phyloP scores from a whole-genome alignment of 176 grass and related monocot species.

The Musa itinerans region DNA sequence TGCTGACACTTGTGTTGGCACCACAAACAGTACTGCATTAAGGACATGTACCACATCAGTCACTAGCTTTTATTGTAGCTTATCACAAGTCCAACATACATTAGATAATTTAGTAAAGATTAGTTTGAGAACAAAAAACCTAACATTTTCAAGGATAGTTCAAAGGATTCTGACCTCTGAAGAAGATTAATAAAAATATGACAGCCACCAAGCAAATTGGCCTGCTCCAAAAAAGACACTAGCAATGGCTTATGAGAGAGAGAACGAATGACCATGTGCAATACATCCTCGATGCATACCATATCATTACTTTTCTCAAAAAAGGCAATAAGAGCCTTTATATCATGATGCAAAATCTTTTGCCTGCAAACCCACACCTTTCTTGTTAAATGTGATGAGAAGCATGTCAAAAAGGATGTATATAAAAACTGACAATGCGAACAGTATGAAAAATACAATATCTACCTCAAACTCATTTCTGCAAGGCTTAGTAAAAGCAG shows the following conservation, averaged over 20 bases:
- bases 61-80: no score
- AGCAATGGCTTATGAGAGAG: conserved; percentile 66
- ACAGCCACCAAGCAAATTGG: conserved; percentile 79
- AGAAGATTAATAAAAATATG: conserved; percentile 92
- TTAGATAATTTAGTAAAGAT: no score
- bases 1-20: no score
- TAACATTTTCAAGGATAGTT: neutral
- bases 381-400: neutral
- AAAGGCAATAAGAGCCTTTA: conserved; percentile 82
- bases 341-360: conserved; percentile 67
- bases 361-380: conserved; percentile 45
- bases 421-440: neutral
- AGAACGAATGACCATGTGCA: conserved; percentile 84
- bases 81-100: no score
- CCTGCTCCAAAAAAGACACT: conserved; percentile 74
- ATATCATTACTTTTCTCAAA: conserved; percentile 96
- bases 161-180: conserved; percentile 47
- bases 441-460: neutral
- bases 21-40: no score
- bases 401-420: neutral
- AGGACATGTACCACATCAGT: no score
- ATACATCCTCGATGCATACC: conserved; percentile 85
- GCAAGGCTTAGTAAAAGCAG: conserved; percentile 87
- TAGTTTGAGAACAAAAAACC: neutral
- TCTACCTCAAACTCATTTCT: conserved; percentile 88